Evolutionary conservation across 176 grass and related monocot species (phyloP), one percentile per base, ranked within the genome.

Genomic region (Saccharum officinarum): DNA sequence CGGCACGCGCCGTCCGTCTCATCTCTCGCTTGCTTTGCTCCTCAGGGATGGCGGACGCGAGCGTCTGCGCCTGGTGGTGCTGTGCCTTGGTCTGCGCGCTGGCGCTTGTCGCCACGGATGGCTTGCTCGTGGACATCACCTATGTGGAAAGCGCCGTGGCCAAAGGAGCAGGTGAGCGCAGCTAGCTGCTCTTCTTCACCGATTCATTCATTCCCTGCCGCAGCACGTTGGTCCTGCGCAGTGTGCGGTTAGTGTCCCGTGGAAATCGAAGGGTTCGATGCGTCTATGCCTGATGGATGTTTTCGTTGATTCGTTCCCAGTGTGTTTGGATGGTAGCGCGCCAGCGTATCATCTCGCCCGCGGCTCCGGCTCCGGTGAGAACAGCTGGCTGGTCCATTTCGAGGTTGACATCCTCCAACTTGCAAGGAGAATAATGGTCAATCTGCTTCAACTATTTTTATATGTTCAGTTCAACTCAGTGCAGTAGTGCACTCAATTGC

Each of bases 281-380:
- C 33, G n/a, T 67, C 18, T 61, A 22, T 41, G 1, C 14, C 2
- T 52, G 67, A 17, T 78, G 60, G 82, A 16, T 20, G 44, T 7
- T 74, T 17, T 65, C 12, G 28, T 28, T 28, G 28, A 28, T 28
- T 28, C 28, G 14, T 4, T 55, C 22, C 45, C 15, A 97, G 95
- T 97, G 13, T 97, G 95, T 41, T 70, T 97, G 88, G 92, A 97
- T 82, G 95, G 95, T 17, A 97, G 95, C n/a, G 45, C 92, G 14
- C 92, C 92, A n/a, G 90, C 92, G 49, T 97, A 97, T 20, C 95
- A 97, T 54, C 89, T 94, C 1, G 87, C 86, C 36, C 92, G 62
- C 18, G 95, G 95, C 57, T 94, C 72, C 55, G 95, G 86, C 86
- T 97, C 95, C 37, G 92, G 95, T 28, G n/a, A 62, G 33, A 83